A percentile compares a stretch with the other conserved stretches of the same genome.
Evolutionary conservation across 2,329 filamentous ascomycete genomes (phyloP).

Genomic region (Penicillium sp.): DNA sequence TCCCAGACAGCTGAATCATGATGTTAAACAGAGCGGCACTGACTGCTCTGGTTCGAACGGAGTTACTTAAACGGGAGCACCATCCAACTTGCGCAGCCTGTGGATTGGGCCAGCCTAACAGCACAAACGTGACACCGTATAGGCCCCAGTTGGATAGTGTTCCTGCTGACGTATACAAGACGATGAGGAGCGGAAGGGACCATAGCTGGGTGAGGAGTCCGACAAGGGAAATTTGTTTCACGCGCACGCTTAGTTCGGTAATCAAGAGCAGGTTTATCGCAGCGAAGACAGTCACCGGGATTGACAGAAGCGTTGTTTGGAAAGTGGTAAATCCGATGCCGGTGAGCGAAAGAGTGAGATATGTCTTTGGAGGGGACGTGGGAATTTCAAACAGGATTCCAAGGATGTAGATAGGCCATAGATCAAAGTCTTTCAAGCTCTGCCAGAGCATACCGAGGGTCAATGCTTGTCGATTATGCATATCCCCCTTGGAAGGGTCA

Average conservation of each 20-base stretch:
- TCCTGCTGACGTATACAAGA: constrained; percentile 40
- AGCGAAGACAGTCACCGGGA: constrained; percentile 46
- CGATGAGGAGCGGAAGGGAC: constrained; percentile 53
- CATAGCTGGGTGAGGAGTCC: constrained; percentile 52
- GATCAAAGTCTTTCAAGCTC: constrained; percentile 36
- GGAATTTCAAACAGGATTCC: constrained; percentile 43
- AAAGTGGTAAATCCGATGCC: constrained; percentile 18
- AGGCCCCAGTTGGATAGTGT: constrained; percentile 44
- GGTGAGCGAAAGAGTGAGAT: constrained; percentile 41
- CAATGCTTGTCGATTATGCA: constrained; percentile 40
- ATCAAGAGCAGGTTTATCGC: constrained; percentile 30
- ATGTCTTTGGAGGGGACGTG: constrained; percentile 44
- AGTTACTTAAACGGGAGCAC: constrained; percentile 52
- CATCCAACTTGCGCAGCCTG: constrained; percentile 53
- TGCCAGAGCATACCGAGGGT: constrained; percentile 32
- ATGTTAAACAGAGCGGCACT: constrained; percentile 55
- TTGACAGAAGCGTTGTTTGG: constrained; percentile 25
- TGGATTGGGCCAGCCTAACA: constrained; percentile 16
- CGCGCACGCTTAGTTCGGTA: constrained; percentile 28
- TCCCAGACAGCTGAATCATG: constrained; percentile 42
- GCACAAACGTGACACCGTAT: constrained; percentile 38
- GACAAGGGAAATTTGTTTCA: constrained; percentile 49
- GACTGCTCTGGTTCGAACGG: constrained; percentile 51
- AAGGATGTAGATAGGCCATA: constrained; percentile 41
- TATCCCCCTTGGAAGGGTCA: constrained; percentile 39